Conservation (phyloP, 2,329 filamentous ascomycete species). For the Paecilomyces fulvus region DNA sequence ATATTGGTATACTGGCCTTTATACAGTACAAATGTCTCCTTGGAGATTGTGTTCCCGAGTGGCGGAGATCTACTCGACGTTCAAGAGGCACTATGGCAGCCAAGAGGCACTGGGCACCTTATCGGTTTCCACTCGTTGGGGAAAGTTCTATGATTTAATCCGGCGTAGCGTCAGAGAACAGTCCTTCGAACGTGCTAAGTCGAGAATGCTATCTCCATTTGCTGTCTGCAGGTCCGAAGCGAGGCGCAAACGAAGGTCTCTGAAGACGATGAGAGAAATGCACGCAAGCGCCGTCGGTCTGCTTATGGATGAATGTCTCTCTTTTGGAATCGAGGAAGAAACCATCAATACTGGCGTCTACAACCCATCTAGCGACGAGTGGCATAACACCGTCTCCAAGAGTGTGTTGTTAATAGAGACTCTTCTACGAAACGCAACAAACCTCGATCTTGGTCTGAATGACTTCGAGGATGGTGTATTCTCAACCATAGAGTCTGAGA, state of each 20-base stretch:
- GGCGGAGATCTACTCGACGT: conserved; percentile 59
- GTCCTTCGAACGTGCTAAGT: conserved; percentile 62
- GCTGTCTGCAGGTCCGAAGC: conserved; percentile 68
- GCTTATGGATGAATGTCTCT: conserved; percentile 75
- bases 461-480: conserved; percentile 50
- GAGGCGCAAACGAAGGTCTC: conserved; percentile 59
- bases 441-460: conserved; percentile 47
- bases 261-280: conserved; percentile 67
- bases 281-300: conserved; percentile 82
- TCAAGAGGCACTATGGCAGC: conserved; percentile 28
- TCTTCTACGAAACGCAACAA: conserved; percentile 63
- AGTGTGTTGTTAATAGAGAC: conserved; percentile 82
- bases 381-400: conserved; percentile 68
- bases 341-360: conserved; percentile 42
- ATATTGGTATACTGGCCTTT: conserved; percentile 68
- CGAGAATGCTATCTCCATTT: conserved; percentile 67
- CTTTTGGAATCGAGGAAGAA: conserved; percentile 54
- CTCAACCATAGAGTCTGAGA: conserved; percentile 53
- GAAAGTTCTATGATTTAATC: conserved; percentile 71
- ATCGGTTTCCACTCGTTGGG: conserved; percentile 38
- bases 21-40: conserved; percentile 80
- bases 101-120: conserved; percentile 5
- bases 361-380: conserved; percentile 39
- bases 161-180: conserved; percentile 65
- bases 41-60: conserved; percentile 64